Evolutionary conservation across 2,329 filamentous ascomycete genomes (phyloP), one percentile per base, ranked within the genome.

Genomic region (Pseudogymnoascus sp.): DNA sequence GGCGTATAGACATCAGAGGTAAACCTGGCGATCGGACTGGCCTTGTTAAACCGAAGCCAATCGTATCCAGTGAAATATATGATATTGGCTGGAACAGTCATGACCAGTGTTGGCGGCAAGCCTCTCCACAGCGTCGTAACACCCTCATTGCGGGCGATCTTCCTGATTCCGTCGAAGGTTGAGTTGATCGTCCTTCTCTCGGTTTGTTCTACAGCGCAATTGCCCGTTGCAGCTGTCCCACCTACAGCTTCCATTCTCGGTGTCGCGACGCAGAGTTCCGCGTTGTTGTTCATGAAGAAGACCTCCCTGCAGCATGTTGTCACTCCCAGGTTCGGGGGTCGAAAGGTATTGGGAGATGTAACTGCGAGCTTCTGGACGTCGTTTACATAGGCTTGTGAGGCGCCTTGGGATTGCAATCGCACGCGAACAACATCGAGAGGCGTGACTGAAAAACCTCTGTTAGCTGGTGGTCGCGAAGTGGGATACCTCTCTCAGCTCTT

Each of bases 11-110:
- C 82, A 68, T 93, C 90, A 11, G 83, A 82, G 9, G 88, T 74
- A 19, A 82, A 69, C 46, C 79, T 80, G 37, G 82, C 82, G 66
- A 97, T 83, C 0, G 92, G 93, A 68, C 90, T 96, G 46, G 77
- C 78, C 1, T 80, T 78, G 70, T 90, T 89, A 67, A 83, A 89
- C 37, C 95, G 87, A 64, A 99, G 75, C 89, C 92, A 97, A 72
- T 99, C 95, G 76, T 99, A 99, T 40, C 93, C 95, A 11, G 93
- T 96, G 72, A 97, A 97, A 77, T 99, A 99, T 68, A 99, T 97
- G 69, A 99, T 95, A 74, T 99, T 99, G 26, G 88, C 91, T 0
- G 95, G 95, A 5, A 99, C 84, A 0, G 92, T 88, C 95, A 99
- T 99, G 67, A 92, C 83, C 21, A 99, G 79, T 0, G 95, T 99